phyloP scores from a whole-genome alignment of 495 filamentous ascomycete genomes.

The Neurospora sp. region DNA sequence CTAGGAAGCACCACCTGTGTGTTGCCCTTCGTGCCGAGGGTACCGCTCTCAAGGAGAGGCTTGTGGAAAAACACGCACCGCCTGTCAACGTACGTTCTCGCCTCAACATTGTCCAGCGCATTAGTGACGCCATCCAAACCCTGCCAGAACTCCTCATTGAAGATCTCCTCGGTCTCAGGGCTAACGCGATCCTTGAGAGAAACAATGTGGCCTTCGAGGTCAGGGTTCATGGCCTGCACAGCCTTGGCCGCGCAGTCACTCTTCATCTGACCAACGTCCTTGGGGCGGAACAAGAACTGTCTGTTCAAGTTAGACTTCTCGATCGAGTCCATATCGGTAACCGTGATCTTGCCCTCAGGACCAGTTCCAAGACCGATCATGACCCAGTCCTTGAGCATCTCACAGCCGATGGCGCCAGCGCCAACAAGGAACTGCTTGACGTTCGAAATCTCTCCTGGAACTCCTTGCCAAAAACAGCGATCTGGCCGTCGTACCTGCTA shows the following conservation, averaged over 20 bases:
- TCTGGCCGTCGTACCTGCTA: conserved; percentile 90
- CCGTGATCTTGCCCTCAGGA: conserved; percentile 74
- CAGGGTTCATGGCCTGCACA: conserved; percentile 89
- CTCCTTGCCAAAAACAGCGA: conserved; percentile 89
- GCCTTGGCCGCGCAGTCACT: conserved; percentile 88
- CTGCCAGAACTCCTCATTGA: conserved; percentile 92
- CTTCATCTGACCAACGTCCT: conserved; percentile 95
- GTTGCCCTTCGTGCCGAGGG: conserved; percentile 96
- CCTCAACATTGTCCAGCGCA: conserved; percentile 95
- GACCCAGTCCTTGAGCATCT: conserved; percentile 99
- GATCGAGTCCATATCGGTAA: conserved; percentile 97
- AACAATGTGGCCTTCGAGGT: conserved; percentile 74
- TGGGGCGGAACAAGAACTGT: conserved; percentile 93
- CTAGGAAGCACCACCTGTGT: conserved; percentile 87
- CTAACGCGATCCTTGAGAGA: conserved; percentile 84
- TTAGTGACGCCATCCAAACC: conserved; percentile 89
- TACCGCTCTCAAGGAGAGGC: conserved; percentile 91
- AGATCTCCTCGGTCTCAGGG: conserved; percentile 85
- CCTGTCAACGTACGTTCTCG: conserved; percentile 92
- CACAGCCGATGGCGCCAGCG: conserved; percentile 94
- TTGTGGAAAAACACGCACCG: conserved; percentile 99
- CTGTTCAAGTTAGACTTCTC: conserved; percentile 99
- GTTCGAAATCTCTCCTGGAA: conserved; percentile 86
- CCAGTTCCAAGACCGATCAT: conserved; percentile 94
- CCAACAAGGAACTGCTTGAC: conserved; percentile 89